These are phyloP conservation scores for Amauroascus niger DNA, from an alignment of 2,329 filamentous ascomycete species.

Conservation along the genomic window DNA sequence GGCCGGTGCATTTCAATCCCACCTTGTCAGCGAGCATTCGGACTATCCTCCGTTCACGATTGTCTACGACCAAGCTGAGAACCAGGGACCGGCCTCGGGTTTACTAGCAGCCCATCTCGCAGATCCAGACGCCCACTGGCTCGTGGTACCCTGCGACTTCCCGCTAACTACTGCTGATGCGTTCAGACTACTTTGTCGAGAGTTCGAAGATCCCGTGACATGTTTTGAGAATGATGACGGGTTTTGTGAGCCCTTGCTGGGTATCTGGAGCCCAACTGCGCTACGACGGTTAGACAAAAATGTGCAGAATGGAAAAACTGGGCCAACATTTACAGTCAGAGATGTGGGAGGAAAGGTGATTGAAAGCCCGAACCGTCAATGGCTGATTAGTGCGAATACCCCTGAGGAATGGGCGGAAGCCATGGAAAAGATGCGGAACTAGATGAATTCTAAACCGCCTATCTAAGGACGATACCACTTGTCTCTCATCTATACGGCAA, in stretches of 20 bases:
- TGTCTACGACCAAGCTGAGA: constrained; percentile 6
- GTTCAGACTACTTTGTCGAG: constrained; percentile 22
- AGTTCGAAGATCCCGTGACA: constrained; percentile 24
- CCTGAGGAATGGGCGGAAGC: constrained; percentile 34
- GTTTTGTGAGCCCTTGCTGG: constrained; percentile 30
- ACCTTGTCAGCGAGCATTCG: background rate
- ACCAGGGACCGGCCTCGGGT: constrained; percentile 23
- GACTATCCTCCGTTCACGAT: background rate
- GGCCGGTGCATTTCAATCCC: constrained; percentile 8
- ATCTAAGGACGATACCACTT: background rate
- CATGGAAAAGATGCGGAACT: background rate
- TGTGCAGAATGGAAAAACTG: constrained; percentile 14
- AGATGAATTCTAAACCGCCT: background rate
- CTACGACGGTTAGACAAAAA: constrained; percentile 21
- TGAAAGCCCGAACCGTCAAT: constrained; percentile 14
- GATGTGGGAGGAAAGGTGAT: constrained; percentile 16
- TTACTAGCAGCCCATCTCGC: constrained; percentile 26
- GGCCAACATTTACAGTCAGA: constrained; percentile 18
- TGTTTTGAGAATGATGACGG: constrained; percentile 28
- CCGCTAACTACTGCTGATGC: constrained; percentile 25
- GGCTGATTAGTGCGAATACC: constrained; percentile 22
- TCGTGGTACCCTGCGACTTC: constrained; percentile 30
- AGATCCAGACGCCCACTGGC: constrained; percentile 24
- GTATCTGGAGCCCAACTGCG: constrained; percentile 29
- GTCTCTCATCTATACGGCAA: background rate